Evolutionary conservation across 208 protist species (phyloP).

Genomic region (Strigomonas culicis): DNA sequence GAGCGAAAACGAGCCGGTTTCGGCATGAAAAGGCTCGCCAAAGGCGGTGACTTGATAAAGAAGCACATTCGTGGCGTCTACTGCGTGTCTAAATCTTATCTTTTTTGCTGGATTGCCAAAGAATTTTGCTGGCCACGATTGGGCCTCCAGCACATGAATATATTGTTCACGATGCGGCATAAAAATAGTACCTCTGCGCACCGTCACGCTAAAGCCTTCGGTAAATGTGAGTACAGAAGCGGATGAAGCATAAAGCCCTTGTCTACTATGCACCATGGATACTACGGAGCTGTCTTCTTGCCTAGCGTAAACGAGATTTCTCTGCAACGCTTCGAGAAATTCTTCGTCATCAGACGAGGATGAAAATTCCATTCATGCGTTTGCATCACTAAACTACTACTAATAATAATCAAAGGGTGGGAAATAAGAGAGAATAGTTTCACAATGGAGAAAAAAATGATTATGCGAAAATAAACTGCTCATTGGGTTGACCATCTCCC

Average conservation of each 20-base stretch:
- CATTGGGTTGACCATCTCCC: not conserved
- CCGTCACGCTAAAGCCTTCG: constrained; percentile 26
- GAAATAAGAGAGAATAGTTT: not conserved
- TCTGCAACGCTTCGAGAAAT: constrained; percentile 37
- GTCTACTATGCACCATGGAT: constrained; percentile 1
- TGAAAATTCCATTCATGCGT: constrained; percentile 34
- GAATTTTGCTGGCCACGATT: constrained; percentile 34
- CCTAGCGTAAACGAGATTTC: constrained; percentile 22
- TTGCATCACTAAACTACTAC: not conserved
- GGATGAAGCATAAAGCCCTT: not conserved
- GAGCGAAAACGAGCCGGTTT: not conserved
- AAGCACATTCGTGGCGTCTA: constrained; percentile 31
- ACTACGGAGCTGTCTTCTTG: constrained; percentile 30
- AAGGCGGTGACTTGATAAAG: constrained; percentile 23
- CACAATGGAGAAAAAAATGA: not conserved
- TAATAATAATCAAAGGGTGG: not conserved
- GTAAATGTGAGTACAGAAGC: constrained; percentile 12
- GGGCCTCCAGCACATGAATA: constrained; percentile 48
- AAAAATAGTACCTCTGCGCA: constrained; percentile 49
- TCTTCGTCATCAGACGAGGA: constrained; percentile 66
- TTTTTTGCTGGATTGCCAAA: constrained; percentile 55
- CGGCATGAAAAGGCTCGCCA: constrained; percentile 1
- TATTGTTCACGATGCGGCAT: constrained; percentile 49
- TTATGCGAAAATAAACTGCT: not conserved
- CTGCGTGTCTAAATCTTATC: constrained; percentile 19